Conservation (phyloP, 345 rosid genomes). For the Aquilaria malaccensis region DNA sequence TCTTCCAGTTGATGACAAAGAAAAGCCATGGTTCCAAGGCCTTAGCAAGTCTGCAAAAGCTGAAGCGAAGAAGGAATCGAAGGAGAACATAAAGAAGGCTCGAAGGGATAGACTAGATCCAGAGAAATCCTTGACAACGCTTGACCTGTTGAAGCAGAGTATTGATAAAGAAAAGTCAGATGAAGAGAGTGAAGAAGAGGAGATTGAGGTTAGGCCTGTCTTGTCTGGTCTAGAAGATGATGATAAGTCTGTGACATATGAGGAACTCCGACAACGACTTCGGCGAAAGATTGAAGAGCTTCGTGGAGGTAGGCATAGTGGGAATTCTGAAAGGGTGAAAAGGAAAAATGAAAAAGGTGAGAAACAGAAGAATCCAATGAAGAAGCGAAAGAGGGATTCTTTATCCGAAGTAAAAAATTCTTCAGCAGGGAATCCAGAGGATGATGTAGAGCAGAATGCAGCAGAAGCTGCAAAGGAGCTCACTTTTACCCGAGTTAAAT, state of each 20-base stretch:
- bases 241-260: slow-evolving; percentile 47
- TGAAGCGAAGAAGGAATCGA: slow-evolving; percentile 55
- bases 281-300: slow-evolving; percentile 63
- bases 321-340: slow-evolving; percentile 19
- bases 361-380: slow-evolving; percentile 23
- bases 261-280: slow-evolving; percentile 71
- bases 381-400: slow-evolving; percentile 61
- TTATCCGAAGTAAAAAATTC: slow-evolving; percentile 28
- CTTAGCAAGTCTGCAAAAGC: slow-evolving; percentile 68
- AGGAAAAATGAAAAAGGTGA: slow-evolving; percentile 22
- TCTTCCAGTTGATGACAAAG: slow-evolving; percentile 60
- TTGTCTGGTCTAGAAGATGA: slow-evolving; percentile 30
- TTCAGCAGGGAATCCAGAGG: slow-evolving; percentile 18
- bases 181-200: slow-evolving; percentile 37
- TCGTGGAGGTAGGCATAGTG: slow-evolving; percentile 41
- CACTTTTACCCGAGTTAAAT: slow-evolving; percentile 59
- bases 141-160: slow-evolving; percentile 56
- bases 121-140: slow-evolving; percentile 49
- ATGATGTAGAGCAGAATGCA: slow-evolving; percentile 45
- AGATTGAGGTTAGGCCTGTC: slow-evolving; percentile 27
- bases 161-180: slow-evolving; percentile 51
- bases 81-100: slow-evolving; percentile 69
- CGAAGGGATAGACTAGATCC: slow-evolving; percentile 78
- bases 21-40: slow-evolving; percentile 73
- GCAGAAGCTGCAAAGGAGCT: slow-evolving; percentile 77